A percentile compares a stretch with the other conserved stretches of the same genome.
phyloP scores from a whole-genome alignment of 2,329 filamentous ascomycete species.

The Penicillium sp. region DNA sequence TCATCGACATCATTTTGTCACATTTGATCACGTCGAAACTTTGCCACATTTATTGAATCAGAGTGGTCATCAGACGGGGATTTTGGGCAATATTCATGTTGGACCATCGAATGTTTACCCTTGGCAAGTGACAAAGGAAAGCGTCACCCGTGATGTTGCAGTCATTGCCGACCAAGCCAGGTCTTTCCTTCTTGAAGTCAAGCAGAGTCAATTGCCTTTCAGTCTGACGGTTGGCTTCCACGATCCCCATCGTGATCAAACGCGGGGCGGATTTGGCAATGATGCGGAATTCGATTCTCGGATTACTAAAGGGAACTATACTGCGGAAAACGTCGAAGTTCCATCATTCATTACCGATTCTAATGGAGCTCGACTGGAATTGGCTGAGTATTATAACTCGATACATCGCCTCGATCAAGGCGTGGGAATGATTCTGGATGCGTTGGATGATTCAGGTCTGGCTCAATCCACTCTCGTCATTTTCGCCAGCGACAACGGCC shows the following conservation, averaged over 20 bases:
- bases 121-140: constrained; percentile 45
- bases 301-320: constrained; percentile 27
- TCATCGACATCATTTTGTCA: constrained; percentile 45
- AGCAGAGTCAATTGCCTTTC: constrained; percentile 38
- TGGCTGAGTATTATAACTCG: constrained; percentile 45
- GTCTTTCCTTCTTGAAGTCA: constrained; percentile 40
- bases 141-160: constrained; percentile 46
- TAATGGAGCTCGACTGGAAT: constrained; percentile 44
- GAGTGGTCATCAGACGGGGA: constrained; percentile 47
- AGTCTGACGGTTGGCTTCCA: constrained; percentile 49
- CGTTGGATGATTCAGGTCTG: constrained; percentile 34
- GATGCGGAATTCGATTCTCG: constrained; percentile 30
- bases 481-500: constrained; percentile 52
- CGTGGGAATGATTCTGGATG: constrained; percentile 42
- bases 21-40: constrained; percentile 47
- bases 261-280: constrained; percentile 48
- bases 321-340: constrained; percentile 39
- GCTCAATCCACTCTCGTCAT: constrained; percentile 42
- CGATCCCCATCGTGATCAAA: constrained; percentile 49
- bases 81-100: constrained; percentile 53
- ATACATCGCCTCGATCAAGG: constrained; percentile 48
- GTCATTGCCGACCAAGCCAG: constrained; percentile 41
- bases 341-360: constrained; percentile 45
- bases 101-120: constrained; percentile 43
- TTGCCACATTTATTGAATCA: constrained; percentile 41